A percentile compares a stretch with the other conserved stretches of the same genome.
Evolutionary conservation across 345 rosid genomes (phyloP).

Genomic region (Sisymbrium irio): DNA sequence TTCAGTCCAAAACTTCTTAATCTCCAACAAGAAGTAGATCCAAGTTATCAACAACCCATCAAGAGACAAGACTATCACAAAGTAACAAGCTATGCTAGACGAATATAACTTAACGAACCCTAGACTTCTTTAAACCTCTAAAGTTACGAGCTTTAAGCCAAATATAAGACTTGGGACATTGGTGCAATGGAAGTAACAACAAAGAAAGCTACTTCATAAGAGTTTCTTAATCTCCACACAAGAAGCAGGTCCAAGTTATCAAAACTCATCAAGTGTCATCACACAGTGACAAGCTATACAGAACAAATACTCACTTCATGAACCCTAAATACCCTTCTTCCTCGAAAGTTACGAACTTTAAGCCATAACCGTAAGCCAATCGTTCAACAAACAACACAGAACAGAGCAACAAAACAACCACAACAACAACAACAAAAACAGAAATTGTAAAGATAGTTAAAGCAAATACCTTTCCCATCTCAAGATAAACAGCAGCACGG

Average conservation of each 20-base stretch:
- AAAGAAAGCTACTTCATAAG: no score
- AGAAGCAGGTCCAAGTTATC: not conserved
- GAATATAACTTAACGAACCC: not conserved
- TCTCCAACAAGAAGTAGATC: not conserved
- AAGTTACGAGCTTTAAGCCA: not conserved
- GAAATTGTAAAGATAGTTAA: not conserved
- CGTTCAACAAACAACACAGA: not conserved
- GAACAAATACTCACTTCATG: not conserved
- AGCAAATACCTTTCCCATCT: conserved; percentile 69
- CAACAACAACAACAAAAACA: no score
- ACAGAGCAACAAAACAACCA: not conserved
- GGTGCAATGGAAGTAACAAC: no score
- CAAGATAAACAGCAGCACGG: conserved; percentile 94
- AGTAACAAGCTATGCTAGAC: not conserved
- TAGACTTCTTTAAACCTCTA: no score
- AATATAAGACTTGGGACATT: no score
- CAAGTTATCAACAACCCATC: not conserved
- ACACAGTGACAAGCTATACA: not conserved
- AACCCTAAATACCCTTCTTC: not conserved
- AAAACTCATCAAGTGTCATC: not conserved
- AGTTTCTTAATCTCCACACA: not conserved
- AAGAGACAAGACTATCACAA: not conserved
- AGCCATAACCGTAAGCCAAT: not conserved
- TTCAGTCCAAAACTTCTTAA: not conserved
- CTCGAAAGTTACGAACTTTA: not conserved